Conservation (phyloP, 2,329 filamentous ascomycete species). For the Ophiostoma perfectum region DNA sequence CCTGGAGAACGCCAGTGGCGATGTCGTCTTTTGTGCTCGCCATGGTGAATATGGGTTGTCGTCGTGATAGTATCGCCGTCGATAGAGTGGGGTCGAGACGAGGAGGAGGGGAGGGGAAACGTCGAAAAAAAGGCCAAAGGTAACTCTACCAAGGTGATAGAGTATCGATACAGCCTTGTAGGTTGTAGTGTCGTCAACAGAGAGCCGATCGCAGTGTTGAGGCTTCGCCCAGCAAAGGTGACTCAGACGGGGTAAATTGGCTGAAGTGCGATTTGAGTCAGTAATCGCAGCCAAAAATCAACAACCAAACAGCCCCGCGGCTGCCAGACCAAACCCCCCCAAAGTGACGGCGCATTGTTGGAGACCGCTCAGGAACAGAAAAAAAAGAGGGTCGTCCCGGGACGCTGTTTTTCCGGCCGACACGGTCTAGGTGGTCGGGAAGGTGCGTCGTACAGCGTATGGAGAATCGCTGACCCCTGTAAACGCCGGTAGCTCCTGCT, state of each 20-base stretch:
- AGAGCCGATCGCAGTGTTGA: background rate
- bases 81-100: background rate
- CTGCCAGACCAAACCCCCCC: conserved; percentile 2
- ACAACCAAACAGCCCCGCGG: conserved; percentile 8
- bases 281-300: conserved; percentile 9
- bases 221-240: conserved; percentile 12
- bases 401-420: conserved; percentile 22
- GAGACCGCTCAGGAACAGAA: conserved; percentile 7
- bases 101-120: background rate
- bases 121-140: background rate
- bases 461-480: too few species aligned
- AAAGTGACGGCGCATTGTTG: conserved; percentile 1
- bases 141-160: background rate
- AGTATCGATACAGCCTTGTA: background rate
- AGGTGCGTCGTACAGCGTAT: too few species aligned
- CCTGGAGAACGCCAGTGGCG: conserved; percentile 58
- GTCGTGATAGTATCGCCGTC: conserved; percentile 16
- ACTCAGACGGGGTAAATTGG: conserved; percentile 10
- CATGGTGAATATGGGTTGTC: conserved; percentile 22
- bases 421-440: too few species aligned
- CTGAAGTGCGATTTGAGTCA: background rate
- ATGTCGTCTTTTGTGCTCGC: conserved; percentile 47
- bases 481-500: too few species aligned
- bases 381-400: conserved; percentile 15
- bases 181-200: background rate